Evolutionary conservation across 345 rosid genomes (phyloP).

Genomic region (Geranium rotundifolium): DNA sequence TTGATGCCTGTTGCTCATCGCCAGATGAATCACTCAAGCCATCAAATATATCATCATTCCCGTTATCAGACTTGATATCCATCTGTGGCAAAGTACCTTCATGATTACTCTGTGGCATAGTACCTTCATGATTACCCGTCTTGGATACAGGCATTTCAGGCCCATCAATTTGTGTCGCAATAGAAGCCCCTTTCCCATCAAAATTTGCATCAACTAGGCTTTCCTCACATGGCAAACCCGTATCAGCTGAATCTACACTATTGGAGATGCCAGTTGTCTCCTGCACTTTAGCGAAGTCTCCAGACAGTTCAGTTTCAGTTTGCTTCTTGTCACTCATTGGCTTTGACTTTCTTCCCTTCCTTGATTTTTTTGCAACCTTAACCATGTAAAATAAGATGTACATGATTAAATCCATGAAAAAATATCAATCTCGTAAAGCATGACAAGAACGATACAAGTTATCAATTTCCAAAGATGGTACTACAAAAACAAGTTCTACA

Average conservation of each 20-base stretch:
- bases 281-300: slow-evolving; percentile 23
- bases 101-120: slow-evolving; percentile 16
- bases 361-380: slow-evolving; percentile 78
- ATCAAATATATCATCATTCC: slow-evolving; percentile 32
- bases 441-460: background rate
- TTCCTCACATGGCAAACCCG: slow-evolving; percentile 15
- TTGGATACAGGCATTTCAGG: slow-evolving; percentile 23
- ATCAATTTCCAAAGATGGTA: background rate
- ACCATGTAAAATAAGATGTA: slow-evolving; percentile 13
- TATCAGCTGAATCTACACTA: slow-evolving; percentile 18
- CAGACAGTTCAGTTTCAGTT: slow-evolving; percentile 26
- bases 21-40: slow-evolving; percentile 55
- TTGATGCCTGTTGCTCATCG: slow-evolving; percentile 43
- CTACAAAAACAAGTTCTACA: background rate
- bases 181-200: slow-evolving; percentile 14
- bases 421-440: background rate
- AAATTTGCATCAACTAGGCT: slow-evolving; percentile 15
- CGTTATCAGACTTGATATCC: slow-evolving; percentile 20
- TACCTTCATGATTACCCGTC: slow-evolving; percentile 12
- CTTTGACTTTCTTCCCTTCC: slow-evolving; percentile 56
- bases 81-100: slow-evolving; percentile 20
- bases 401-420: slow-evolving; percentile 1
- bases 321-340: slow-evolving; percentile 20
- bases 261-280: slow-evolving; percentile 20
- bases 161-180: slow-evolving; percentile 16